Percentiles rank a stretch among this genome's conserved stretches.
These are phyloP conservation scores for Gnomoniopsis smithogilvyi DNA, from an alignment of 2,329 filamentous ascomycete genomes.

Conservation along the genomic window DNA sequence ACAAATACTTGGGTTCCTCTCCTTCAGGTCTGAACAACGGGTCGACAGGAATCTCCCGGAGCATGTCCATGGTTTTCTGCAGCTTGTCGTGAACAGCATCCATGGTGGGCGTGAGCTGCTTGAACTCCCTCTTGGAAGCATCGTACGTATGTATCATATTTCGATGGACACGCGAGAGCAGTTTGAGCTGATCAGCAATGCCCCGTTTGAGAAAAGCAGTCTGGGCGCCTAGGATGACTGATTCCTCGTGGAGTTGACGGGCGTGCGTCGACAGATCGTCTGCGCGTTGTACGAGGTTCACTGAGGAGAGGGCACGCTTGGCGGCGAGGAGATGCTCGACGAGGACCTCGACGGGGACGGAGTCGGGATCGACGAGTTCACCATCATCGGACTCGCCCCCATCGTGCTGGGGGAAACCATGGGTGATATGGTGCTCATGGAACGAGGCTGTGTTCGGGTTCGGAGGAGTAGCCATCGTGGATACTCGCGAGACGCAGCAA, in stretches of 20 bases:
- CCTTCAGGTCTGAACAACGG: constrained; percentile 56
- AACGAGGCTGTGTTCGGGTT: constrained; percentile 15
- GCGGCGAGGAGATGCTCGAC: constrained; percentile 82
- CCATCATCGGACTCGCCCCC: constrained; percentile 14
- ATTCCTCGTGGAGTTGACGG: constrained; percentile 73
- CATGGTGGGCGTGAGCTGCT: constrained; percentile 58
- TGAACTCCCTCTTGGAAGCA: constrained; percentile 57
- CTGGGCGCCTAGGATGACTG: constrained; percentile 68
- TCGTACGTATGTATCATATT: constrained; percentile 55
- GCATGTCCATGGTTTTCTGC: constrained; percentile 61
- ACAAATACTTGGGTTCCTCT: constrained; percentile 59
- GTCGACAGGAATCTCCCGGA: constrained; percentile 64
- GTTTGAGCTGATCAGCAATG: constrained; percentile 52
- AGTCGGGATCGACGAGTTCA: constrained; percentile 34
- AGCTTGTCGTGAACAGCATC: constrained; percentile 65
- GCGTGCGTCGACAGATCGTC: constrained; percentile 81
- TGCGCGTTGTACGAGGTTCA: constrained; percentile 77
- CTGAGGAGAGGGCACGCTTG: constrained; percentile 82
- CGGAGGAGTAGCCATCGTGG: constrained; percentile 5
- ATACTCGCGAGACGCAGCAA: background rate
- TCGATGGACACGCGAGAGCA: constrained; percentile 49
- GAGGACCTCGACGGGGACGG: constrained; percentile 66
- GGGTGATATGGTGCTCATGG: constrained; percentile 7
- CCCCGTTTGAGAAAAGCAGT: constrained; percentile 64
- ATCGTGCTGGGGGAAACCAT: constrained; percentile 4